phyloP scores from a whole-genome alignment of 768 basidiomycete genomes.

The Trichaptum fuscoviolaceum region DNA sequence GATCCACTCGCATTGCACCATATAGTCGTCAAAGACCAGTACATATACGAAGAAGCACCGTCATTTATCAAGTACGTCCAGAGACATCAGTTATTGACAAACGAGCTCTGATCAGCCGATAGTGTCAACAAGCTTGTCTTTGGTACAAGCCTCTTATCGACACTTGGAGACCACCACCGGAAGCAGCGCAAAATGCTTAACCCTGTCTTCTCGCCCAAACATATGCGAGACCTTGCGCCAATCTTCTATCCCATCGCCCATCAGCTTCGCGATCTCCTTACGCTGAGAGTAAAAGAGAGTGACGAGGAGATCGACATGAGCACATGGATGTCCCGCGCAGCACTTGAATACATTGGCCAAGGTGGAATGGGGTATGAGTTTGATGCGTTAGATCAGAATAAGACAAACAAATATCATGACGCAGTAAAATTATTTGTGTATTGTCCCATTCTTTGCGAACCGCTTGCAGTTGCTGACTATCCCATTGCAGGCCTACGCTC shows the following conservation, averaged over 20 bases:
- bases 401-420: conserved; percentile 26
- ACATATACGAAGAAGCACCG: conserved; percentile 12
- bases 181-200: conserved; percentile 44
- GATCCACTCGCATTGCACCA: conserved; percentile 43
- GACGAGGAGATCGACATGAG: conserved; percentile 24
- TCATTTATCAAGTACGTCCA: conserved; percentile 15
- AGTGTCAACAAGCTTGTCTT: conserved; percentile 43
- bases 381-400: conserved; percentile 27
- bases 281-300: conserved; percentile 10
- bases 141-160: conserved; percentile 39
- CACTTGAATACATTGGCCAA: conserved; percentile 37
- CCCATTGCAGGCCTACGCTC: too few relatives aligned
- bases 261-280: conserved; percentile 27
- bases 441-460: neutral
- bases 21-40: conserved; percentile 38
- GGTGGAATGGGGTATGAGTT: conserved; percentile 21
- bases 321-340: conserved; percentile 34
- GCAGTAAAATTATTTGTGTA: conserved; percentile 17
- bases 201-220: conserved; percentile 41
- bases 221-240: conserved; percentile 40
- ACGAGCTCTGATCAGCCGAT: neutral
- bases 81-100: neutral
- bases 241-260: conserved; percentile 40
- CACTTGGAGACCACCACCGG: conserved; percentile 37
- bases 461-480: too few relatives aligned